Evolutionary conservation across 1,139 yeast species (phyloP), one percentile per base, ranked within the genome.

Genomic region (Meyerozyma carpophila): DNA sequence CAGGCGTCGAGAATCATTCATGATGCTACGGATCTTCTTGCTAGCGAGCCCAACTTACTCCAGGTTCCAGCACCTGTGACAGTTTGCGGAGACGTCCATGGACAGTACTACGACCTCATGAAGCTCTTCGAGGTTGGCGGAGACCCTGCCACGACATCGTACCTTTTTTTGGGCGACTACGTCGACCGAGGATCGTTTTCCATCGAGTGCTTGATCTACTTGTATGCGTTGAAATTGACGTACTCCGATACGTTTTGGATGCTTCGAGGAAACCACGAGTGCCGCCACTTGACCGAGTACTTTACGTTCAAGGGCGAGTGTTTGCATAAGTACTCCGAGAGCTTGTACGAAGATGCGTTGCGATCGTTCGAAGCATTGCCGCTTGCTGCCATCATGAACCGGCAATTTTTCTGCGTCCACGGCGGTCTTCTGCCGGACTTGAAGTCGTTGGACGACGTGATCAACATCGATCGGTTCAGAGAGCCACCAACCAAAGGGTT

Each of bases 401-500:
- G 84, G 51, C 98, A 93, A 63, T 91, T 93, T 55, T 84, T 93
- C 62, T 93, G 98, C 65, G 96, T 91, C 42, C 98, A 91, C 62
- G 98, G 98, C 44, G 98, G 98, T n/a, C 73, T 91, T 20, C 87
- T 96, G 11, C 97, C 96, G 3, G 95, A 89, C 44, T 68, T 91
- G 50, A 77, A 73, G 47, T 70, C 83, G 3, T 71, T 89, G 41
- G 83, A 82, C 44, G 97, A 91, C 59, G 66, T 93, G 40, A 72
- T 76, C 32, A 72, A 68, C 41, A 68, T 93, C 37, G 82, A 91
- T 63, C 75, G 98, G 50, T 93, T 91, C 68, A 75, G 86, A 50
- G 96, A 91, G 59, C 96, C 96, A 29, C 98, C 98, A 8, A 86
- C 96, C 3, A 80, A 83, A 49, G 98, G 98, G 0, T 66, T 93